phyloP scores from a whole-genome alignment of 352 stramenopile species.

The Albugo candida region DNA sequence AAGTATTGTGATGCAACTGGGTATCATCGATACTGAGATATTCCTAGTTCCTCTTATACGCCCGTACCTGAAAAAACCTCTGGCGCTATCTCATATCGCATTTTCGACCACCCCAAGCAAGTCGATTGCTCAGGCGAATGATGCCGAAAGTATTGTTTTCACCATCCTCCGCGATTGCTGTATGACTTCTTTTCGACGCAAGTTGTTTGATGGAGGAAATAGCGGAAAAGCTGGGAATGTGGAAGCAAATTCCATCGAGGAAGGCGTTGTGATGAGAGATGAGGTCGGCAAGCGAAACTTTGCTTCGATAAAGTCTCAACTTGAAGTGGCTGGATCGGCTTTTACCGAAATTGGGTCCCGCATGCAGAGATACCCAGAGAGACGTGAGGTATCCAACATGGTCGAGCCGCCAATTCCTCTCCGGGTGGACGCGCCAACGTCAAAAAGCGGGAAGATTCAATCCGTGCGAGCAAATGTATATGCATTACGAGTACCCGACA shows the following conservation, averaged over 20 bases:
- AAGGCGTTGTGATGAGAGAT: too few species aligned
- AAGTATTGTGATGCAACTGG: constrained; percentile 68
- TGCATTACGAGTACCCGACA: constrained; percentile 38
- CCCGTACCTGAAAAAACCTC: constrained; percentile 41
- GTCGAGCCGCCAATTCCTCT: too few species aligned
- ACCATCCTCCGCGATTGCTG: background rate
- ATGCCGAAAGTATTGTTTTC: constrained; percentile 23
- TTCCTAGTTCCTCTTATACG: constrained; percentile 80
- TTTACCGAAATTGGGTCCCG: too few species aligned
- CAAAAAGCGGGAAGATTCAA: too few species aligned
- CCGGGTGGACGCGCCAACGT: too few species aligned
- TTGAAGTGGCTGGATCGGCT: background rate
- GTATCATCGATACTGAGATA: constrained; percentile 79
- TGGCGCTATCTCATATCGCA: constrained; percentile 14
- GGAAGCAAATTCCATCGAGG: too few species aligned
- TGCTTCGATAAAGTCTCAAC: background rate
- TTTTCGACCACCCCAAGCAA: constrained; percentile 44
- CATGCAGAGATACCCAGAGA: too few species aligned
- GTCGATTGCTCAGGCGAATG: constrained; percentile 36
- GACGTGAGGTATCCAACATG: too few species aligned
- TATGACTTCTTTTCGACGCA: too few species aligned
- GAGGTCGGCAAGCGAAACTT: background rate
- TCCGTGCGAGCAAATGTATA: constrained; percentile 26
- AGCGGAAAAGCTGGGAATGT: too few species aligned
- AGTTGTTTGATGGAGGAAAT: too few species aligned